Evolutionary conservation across 192 early-diverging fungal genomes (phyloP).

Genomic region (Podochytrium sp.): DNA sequence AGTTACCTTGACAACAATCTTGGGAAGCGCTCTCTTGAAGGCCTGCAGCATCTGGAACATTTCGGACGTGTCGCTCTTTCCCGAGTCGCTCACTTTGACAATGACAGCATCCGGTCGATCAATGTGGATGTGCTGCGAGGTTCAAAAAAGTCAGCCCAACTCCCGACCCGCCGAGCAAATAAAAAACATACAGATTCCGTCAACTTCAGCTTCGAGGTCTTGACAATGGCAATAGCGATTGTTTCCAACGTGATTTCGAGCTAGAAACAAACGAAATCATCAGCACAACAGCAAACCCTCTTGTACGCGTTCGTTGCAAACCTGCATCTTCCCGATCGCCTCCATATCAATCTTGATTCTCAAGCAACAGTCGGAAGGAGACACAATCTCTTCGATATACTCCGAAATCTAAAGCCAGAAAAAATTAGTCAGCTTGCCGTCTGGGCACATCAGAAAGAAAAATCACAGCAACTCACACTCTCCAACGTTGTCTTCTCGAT

Average conservation of each 20-base stretch:
- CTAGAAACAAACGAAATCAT: slow-evolving; percentile 44
- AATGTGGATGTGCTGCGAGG: slow-evolving; percentile 42
- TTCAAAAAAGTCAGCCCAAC: neutral
- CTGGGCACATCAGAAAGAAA: too few relatives aligned
- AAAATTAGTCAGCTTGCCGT: slow-evolving; percentile 15
- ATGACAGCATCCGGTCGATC: slow-evolving; percentile 44
- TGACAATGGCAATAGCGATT: slow-evolving; percentile 79
- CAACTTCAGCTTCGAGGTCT: slow-evolving; percentile 87
- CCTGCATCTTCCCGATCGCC: slow-evolving; percentile 79
- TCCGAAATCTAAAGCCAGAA: slow-evolving; percentile 69
- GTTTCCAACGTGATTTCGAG: slow-evolving; percentile 82
- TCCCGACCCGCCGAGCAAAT: too few relatives aligned
- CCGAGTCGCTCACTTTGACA: slow-evolving; percentile 34
- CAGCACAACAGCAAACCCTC: neutral
- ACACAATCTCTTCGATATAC: slow-evolving; percentile 91
- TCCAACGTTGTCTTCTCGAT: slow-evolving; percentile 90
- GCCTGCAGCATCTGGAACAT: slow-evolving; percentile 75
- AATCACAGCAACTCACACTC: slow-evolving; percentile 53
- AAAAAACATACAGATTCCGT: slow-evolving; percentile 53
- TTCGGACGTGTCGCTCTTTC: slow-evolving; percentile 56
- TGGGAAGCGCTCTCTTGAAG: slow-evolving; percentile 83
- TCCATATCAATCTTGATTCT: slow-evolving; percentile 83
- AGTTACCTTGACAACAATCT: slow-evolving; percentile 80
- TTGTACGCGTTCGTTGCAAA: slow-evolving; percentile 23
- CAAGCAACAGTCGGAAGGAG: slow-evolving; percentile 73